Evolutionary conservation across 345 rosid species (phyloP), one percentile per base, ranked within the genome.

Genomic region (Iberis pinnata): DNA sequence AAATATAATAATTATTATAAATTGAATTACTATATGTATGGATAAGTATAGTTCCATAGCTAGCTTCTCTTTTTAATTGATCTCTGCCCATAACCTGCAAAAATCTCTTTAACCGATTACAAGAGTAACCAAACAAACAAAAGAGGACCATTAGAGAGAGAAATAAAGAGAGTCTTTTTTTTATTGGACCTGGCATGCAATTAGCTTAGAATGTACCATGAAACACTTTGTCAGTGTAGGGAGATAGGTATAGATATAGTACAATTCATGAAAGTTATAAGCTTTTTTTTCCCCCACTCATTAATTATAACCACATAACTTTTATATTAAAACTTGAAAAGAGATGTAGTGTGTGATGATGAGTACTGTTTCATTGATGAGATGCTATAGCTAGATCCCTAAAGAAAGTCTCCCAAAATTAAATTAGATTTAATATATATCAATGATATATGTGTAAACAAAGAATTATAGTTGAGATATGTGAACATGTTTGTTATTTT

Each of bases 41-140:
- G 54, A 65, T 51, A 59, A 43, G 64, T 65, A 50, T 50, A 29
- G 8, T 5, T 4, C 8, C 8, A 58, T 58, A 65, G 70, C 64
- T n/a, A n/a, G n/a, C n/a, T 58, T 65, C 59, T 65, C 70, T 65
- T 65, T 65, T n/a, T n/a, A n/a, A 56, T 35, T 65, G 57, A 37
- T 38, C 49, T 46, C 71, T 67, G 71, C 71, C 71, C 71, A 67
- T 67, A 59, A 67, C 71, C 66, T 67, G 71, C 66, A 67, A 67
- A n/a, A n/a, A n/a, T n/a, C 65, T 58, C 65, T 66, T 66, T 66
- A 66, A 31, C 60, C 71, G 60, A 67, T 36, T 65, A 51, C 71
- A 60, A 52, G 61, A 67, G 71, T 67, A 60, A 67, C 71, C 71
- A 67, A 60, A 67, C 71, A 60, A 60, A 60, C 57, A 27, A 65